These are phyloP conservation scores for Boletus edulis DNA, from an alignment of 768 basidiomycete species.

Conservation along the genomic window DNA sequence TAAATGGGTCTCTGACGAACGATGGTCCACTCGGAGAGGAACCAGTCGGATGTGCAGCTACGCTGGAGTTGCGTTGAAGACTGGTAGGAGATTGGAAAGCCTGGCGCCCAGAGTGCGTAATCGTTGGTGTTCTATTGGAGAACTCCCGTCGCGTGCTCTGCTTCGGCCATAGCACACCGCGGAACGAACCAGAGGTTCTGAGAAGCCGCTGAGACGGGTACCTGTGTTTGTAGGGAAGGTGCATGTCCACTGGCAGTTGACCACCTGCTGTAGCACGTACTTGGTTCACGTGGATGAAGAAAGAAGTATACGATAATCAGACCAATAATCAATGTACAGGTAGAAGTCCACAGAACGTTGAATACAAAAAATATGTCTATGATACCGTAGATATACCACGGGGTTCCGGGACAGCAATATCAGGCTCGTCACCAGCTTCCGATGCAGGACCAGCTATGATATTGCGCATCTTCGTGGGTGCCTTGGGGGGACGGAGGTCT, in stretches of 20 bases:
- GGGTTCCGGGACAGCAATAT: slow-evolving; percentile 28
- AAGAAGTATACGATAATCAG: slow-evolving; percentile 7
- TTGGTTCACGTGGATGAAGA: background rate
- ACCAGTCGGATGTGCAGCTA: background rate
- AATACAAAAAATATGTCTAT: slow-evolving; percentile 13
- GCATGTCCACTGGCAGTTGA: slow-evolving; percentile 3
- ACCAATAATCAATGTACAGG: slow-evolving; percentile 9
- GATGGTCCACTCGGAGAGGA: background rate
- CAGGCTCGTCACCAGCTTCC: slow-evolving; percentile 50
- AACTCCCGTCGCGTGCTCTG: background rate
- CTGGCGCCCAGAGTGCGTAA: background rate
- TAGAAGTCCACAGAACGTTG: background rate
- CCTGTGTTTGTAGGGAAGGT: background rate
- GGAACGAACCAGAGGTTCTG: background rate
- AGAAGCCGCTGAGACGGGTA: background rate
- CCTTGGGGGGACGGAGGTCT: slow-evolving; percentile 43
- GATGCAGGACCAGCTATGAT: slow-evolving; percentile 51
- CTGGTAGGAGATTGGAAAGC: background rate
- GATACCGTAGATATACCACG: slow-evolving; percentile 14
- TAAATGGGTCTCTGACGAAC: slow-evolving; percentile 41
- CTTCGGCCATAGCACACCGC: background rate
- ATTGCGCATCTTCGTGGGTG: slow-evolving; percentile 67
- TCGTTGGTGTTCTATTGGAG: background rate
- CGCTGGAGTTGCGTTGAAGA: background rate
- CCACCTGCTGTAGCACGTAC: background rate